phyloP scores from a whole-genome alignment of 2,329 filamentous ascomycete species.

The Aspergillus caelatus region DNA sequence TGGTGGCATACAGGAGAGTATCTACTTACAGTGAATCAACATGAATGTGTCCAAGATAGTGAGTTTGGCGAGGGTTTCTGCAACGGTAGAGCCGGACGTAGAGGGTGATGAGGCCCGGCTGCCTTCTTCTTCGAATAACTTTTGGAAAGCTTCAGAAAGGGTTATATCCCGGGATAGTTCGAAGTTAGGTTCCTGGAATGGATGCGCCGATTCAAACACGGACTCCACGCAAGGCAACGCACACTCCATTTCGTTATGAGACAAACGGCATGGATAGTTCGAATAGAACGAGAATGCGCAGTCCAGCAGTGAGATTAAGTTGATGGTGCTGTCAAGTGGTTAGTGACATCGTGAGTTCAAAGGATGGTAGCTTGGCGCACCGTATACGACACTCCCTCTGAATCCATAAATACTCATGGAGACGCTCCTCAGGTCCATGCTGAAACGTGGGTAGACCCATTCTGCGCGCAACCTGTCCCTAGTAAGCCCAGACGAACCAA shows the following conservation, averaged over 20 bases:
- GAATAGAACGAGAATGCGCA: slow-evolving; percentile 50
- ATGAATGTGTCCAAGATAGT: slow-evolving; percentile 47
- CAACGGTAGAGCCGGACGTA: neutral
- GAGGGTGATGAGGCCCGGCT: slow-evolving; percentile 15
- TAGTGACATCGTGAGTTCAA: slow-evolving; percentile 3
- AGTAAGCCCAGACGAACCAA: neutral
- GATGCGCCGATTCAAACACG: slow-evolving; percentile 44
- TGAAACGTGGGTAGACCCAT: slow-evolving; percentile 41
- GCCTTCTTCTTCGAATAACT: slow-evolving; percentile 37
- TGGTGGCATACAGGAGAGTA: neutral
- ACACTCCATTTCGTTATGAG: slow-evolving; percentile 44
- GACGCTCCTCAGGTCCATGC: slow-evolving; percentile 41
- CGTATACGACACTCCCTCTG: slow-evolving; percentile 49
- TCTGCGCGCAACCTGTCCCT: slow-evolving; percentile 40
- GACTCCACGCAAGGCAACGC: slow-evolving; percentile 48
- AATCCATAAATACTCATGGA: slow-evolving; percentile 46
- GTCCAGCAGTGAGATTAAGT: slow-evolving; percentile 45
- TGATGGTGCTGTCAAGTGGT: slow-evolving; percentile 37
- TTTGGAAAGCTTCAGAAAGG: slow-evolving; percentile 43
- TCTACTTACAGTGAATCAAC: slow-evolving; percentile 43
- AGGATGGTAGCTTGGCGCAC: slow-evolving; percentile 23
- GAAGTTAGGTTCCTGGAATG: slow-evolving; percentile 46
- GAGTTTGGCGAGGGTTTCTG: slow-evolving; percentile 25
- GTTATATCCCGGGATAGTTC: slow-evolving; percentile 39
- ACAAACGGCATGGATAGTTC: slow-evolving; percentile 48